Evolutionary conservation across 2,329 filamentous ascomycete genomes (phyloP).

Genomic region (Diaporthe citri): DNA sequence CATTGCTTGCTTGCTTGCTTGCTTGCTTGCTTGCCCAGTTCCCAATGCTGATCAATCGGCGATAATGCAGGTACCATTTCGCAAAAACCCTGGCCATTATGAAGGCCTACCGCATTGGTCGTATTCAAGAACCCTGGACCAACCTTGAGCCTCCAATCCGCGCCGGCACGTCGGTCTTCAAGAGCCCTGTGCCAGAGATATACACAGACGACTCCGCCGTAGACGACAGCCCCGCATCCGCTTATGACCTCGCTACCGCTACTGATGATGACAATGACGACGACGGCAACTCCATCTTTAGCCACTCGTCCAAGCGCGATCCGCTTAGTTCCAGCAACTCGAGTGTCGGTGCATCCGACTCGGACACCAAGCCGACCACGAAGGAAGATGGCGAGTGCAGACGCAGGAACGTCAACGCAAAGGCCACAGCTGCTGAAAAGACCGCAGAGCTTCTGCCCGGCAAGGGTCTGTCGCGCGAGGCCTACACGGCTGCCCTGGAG

Average conservation of each 20-base stretch:
- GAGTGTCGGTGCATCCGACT: slow-evolving; percentile 21
- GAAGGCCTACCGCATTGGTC: slow-evolving; percentile 72
- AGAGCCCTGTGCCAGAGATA: slow-evolving; percentile 6
- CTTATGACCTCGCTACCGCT: neutral
- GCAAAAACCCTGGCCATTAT: slow-evolving; percentile 66
- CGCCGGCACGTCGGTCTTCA: slow-evolving; percentile 7
- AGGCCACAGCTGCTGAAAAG: slow-evolving; percentile 9
- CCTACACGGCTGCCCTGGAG: slow-evolving; percentile 39
- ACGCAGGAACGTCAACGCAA: neutral
- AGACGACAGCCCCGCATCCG: neutral
- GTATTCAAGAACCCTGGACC: slow-evolving; percentile 59
- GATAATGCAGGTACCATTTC: slow-evolving; percentile 66
- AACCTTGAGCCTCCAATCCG: slow-evolving; percentile 71
- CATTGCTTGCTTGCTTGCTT: neutral
- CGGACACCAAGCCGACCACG: neutral
- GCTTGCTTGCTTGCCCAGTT: neutral
- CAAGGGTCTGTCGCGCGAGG: slow-evolving; percentile 39
- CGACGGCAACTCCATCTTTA: slow-evolving; percentile 29
- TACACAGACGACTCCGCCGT: neutral
- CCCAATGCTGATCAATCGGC: slow-evolving; percentile 45
- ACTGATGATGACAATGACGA: slow-evolving; percentile 17
- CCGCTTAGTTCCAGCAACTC: slow-evolving; percentile 36
- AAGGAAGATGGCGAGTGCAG: neutral
- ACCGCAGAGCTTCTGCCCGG: slow-evolving; percentile 12
- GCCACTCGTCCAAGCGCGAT: slow-evolving; percentile 26